Percentiles rank a stretch among this genome's conserved stretches.
phyloP scores from a whole-genome alignment of 768 basidiomycete genomes.

The Tylopilus vinaceipallidus region DNA sequence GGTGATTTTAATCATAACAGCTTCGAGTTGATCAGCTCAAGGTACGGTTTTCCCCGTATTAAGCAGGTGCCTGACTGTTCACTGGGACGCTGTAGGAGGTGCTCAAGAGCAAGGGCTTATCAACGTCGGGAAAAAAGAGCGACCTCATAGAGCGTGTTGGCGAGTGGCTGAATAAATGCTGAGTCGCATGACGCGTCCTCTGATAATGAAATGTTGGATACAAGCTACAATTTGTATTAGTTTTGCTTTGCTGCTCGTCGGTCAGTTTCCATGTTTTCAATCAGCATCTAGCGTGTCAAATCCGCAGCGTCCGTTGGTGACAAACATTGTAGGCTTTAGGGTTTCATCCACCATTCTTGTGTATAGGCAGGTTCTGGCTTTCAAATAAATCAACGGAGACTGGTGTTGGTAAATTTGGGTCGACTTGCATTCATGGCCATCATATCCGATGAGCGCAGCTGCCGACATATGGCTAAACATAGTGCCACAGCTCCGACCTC shows the following conservation, averaged over 20 bases:
- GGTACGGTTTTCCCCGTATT: constrained; percentile 38
- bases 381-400: too few relatives aligned
- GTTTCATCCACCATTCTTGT: background rate
- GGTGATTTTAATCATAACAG: constrained; percentile 36
- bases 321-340: background rate
- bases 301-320: background rate
- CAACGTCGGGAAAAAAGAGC: constrained; percentile 67
- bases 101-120: constrained; percentile 60
- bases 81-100: constrained; percentile 53
- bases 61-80: background rate
- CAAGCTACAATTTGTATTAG: background rate
- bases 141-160: constrained; percentile 66
- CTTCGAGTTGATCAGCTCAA: constrained; percentile 78
- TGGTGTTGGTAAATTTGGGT: too few relatives aligned
- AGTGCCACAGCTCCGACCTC: too few relatives aligned
- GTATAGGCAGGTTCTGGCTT: too few relatives aligned
- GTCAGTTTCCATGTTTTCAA: constrained; percentile 1
- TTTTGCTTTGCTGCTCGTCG: background rate
- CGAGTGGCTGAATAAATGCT: constrained; percentile 54
- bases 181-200: background rate
- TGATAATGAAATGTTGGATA: background rate
- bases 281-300: background rate
- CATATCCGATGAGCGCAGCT: too few relatives aligned
- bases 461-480: too few relatives aligned
- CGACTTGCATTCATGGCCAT: too few relatives aligned